Conservation (phyloP, 1,139 yeast genomes). For the Scheffersomyces parashehatae region DNA sequence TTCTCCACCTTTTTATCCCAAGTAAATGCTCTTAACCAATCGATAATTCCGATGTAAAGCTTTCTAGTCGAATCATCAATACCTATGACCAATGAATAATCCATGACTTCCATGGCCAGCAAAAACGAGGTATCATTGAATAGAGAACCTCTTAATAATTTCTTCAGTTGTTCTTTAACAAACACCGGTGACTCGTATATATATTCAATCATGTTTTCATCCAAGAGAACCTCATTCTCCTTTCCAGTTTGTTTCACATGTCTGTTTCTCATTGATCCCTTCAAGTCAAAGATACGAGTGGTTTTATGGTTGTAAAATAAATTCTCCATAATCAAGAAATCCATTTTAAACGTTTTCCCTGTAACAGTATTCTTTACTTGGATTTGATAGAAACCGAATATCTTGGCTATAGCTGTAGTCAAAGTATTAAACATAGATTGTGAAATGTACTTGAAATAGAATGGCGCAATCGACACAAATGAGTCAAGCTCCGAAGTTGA, state of each 20-base stretch:
- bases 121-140: slow-evolving; percentile 94
- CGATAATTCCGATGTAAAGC: slow-evolving; percentile 91
- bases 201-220: slow-evolving; percentile 97
- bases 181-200: slow-evolving; percentile 94
- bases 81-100: slow-evolving; percentile 92
- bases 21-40: slow-evolving; percentile 92
- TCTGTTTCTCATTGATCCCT: slow-evolving; percentile 97
- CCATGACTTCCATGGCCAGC: slow-evolving; percentile 99
- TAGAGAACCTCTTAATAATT: slow-evolving; percentile 77
- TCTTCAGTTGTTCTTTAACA: slow-evolving; percentile 90
- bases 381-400: slow-evolving; percentile 93
- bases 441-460: slow-evolving; percentile 93
- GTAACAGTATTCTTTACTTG: slow-evolving; percentile 78
- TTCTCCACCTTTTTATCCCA: slow-evolving; percentile 99
- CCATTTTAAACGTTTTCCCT: slow-evolving; percentile 81
- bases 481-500: slow-evolving; percentile 90
- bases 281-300: slow-evolving; percentile 87
- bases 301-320: slow-evolving; percentile 83
- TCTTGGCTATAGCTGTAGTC: slow-evolving; percentile 91
- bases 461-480: slow-evolving; percentile 93
- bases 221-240: slow-evolving; percentile 90
- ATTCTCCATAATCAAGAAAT: slow-evolving; percentile 94
- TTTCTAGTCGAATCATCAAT: slow-evolving; percentile 68
- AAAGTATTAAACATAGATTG: slow-evolving; percentile 93
- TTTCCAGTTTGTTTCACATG: slow-evolving; percentile 96